phyloP scores from a whole-genome alignment of 495 filamentous ascomycete species.

The Lepraria neglecta region DNA sequence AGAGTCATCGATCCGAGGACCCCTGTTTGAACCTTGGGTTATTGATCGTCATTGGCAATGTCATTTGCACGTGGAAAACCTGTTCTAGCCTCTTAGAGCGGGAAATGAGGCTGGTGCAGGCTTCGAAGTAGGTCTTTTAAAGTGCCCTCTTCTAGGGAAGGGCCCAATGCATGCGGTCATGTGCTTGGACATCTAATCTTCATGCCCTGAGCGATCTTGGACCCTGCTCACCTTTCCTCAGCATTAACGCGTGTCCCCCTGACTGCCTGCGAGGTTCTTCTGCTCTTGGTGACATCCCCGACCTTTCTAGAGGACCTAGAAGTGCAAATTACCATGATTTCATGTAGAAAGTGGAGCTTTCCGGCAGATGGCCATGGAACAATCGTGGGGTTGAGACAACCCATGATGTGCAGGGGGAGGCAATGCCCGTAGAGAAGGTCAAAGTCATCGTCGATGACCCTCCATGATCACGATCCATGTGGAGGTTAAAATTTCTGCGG shows the following conservation, averaged over 20 bases:
- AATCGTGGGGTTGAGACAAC: no score
- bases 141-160: no score
- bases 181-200: neutral
- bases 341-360: neutral
- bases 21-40: neutral
- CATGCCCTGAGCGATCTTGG: neutral
- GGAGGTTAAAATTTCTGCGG: neutral
- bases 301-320: neutral
- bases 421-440: neutral
- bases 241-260: no score
- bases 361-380: neutral
- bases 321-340: neutral
- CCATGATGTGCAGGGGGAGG: neutral
- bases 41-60: neutral
- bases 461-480: slow-evolving; percentile 10
- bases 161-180: neutral
- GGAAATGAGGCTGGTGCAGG: neutral
- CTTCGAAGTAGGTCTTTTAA: neutral
- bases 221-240: neutral
- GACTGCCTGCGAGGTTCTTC: no score
- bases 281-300: neutral
- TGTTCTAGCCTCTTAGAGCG: neutral
- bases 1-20: neutral
- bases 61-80: neutral
- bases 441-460: slow-evolving; percentile 9